Conservation (phyloP, 768 basidiomycete species). For the Goffeauzyma gilvescens region DNA sequence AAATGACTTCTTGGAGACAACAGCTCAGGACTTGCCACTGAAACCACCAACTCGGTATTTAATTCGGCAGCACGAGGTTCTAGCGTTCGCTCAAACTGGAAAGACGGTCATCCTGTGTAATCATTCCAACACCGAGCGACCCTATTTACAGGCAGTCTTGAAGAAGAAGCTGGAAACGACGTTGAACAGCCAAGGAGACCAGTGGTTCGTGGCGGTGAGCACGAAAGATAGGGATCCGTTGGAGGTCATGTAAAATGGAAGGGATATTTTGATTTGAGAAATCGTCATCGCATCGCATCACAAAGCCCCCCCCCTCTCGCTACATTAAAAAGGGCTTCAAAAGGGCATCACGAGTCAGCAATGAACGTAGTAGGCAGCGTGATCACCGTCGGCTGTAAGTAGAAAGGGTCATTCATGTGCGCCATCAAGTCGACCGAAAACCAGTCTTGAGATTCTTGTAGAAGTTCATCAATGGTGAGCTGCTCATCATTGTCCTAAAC, state of each 20-base stretch:
- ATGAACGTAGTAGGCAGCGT: no score
- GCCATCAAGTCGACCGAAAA: slow-evolving; percentile 9
- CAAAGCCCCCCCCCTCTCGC: no score
- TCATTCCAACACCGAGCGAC: slow-evolving; percentile 88
- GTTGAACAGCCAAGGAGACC: slow-evolving; percentile 32
- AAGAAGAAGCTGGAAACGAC: slow-evolving; percentile 44
- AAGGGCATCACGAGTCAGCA: no score
- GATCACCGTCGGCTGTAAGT: slow-evolving; percentile 2
- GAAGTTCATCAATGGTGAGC: slow-evolving; percentile 5
- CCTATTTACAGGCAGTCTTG: slow-evolving; percentile 55
- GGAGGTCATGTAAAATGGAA: slow-evolving; percentile 30
- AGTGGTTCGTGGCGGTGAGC: slow-evolving; percentile 51
- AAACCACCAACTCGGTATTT: no score
- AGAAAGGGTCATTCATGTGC: slow-evolving; percentile 7
- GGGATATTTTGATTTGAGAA: no score
- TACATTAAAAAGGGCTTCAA: no score
- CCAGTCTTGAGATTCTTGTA: slow-evolving; percentile 10
- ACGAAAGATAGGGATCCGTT: slow-evolving; percentile 56
- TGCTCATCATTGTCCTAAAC: slow-evolving; percentile 5
- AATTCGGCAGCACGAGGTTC: slow-evolving; percentile 74
- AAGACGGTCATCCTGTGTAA: slow-evolving; percentile 67
- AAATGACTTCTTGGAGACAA: no score
- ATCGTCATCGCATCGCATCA: no score
- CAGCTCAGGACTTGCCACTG: no score
- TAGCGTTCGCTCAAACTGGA: slow-evolving; percentile 58